Evolutionary conservation across 176 grass and related monocot genomes (phyloP).

Genomic region (Juncus effusus): DNA sequence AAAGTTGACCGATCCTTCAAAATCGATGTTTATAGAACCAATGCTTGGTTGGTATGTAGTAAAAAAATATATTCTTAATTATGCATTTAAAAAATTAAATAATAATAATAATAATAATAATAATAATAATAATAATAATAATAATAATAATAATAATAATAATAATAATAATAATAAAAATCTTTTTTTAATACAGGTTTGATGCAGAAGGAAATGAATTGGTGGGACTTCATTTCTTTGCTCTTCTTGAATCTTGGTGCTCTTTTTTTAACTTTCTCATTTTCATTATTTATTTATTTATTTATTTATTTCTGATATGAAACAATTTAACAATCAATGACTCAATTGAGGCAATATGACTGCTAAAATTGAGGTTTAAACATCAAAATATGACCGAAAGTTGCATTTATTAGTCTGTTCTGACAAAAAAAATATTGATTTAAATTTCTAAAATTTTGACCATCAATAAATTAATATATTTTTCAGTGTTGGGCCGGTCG

Average conservation of each 20-base stretch:
- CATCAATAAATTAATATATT: not conserved
- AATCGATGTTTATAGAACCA: constrained; percentile 75
- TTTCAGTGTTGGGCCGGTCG: constrained; percentile 65
- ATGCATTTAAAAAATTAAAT: not conserved
- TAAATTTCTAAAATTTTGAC: too few relatives aligned
- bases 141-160: too few relatives aligned
- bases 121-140: too few relatives aligned
- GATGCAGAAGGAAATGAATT: constrained; percentile 73
- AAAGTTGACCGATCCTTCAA: constrained; percentile 51
- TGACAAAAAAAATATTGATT: too few relatives aligned
- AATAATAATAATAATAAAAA: too few relatives aligned
- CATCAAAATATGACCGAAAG: too few relatives aligned
- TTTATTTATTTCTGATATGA: not conserved
- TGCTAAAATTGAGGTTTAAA: too few relatives aligned
- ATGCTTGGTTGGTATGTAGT: constrained; percentile 66
- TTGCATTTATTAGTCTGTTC: too few relatives aligned
- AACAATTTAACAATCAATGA: not conserved
- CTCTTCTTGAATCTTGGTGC: constrained; percentile 69
- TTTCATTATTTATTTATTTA: not conserved
- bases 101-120: too few relatives aligned
- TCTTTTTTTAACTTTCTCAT: constrained; percentile 14
- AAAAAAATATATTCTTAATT: not conserved
- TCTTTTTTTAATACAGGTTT: constrained; percentile 45
- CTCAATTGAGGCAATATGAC: too few relatives aligned
- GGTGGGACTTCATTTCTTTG: constrained; percentile 59